Evolutionary conservation across 2,329 filamentous ascomycete species (phyloP), one percentile per base, ranked within the genome.

Genomic region (Didymella sp.): DNA sequence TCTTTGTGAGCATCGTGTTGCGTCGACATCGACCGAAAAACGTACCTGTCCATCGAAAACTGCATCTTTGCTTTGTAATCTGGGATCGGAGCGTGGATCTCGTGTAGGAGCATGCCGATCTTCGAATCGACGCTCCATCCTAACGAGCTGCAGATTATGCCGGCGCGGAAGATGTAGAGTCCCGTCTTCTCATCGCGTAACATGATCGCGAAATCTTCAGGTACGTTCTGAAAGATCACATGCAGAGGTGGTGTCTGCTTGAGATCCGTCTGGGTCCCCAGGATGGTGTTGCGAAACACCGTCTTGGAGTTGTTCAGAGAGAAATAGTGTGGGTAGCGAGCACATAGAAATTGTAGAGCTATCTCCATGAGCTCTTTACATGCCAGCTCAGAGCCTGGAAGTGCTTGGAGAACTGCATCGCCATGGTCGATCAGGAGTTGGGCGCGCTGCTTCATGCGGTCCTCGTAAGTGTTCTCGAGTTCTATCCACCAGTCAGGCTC

Each of bases 331-430:
- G 92, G 91, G 68, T 96, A 96, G 3, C 91, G 83, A 3, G 85
- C 82, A 59, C 86, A 90, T n/a, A 94, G 76, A 63, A 94, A 96
- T 62, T 94, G 90, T 3, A 96, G 65, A 2, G 82, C 83, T 86
- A 94, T 92, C 74, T 96, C 92, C 91, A 95, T 93, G 6, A 95
- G 79, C 68, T 96, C 92, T 70, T 92, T 92, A 72, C 89, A 91
- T 0, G 87, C 91, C 0, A 95, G 79, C 66, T 95, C 89, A 0
- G 88, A 89, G 1, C 91, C 91, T 0, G 90, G 90, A 0, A 93
- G 80, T 28, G 82, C 81, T 53, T 89, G 83, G 1, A 95, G 81
- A 1, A 96, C 86, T 3, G 79, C 76, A 9, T 81, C 80, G 2
- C 89, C 86, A 61, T 94, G 81, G 56, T 87, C 78, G 11, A 77